Evolutionary conservation across 495 filamentous ascomycete species (phyloP).

Genomic region (Xylaria acuta): DNA sequence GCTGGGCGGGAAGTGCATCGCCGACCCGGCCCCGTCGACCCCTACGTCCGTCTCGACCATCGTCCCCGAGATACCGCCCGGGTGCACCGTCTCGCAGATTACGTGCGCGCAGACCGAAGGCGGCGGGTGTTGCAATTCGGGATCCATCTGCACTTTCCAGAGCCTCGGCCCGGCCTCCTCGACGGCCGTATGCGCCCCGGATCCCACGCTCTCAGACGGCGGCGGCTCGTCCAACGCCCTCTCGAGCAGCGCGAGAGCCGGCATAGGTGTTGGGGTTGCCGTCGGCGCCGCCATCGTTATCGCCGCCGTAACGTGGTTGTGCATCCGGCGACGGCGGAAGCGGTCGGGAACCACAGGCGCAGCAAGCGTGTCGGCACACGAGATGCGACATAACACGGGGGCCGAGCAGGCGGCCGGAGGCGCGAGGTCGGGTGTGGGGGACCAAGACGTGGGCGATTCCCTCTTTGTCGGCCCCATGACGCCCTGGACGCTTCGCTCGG

Average conservation of each 20-base stretch:
- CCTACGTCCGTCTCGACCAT: slow-evolving; percentile 23
- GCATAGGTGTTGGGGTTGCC: slow-evolving; percentile 53
- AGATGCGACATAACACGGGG: slow-evolving; percentile 22
- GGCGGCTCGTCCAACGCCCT: slow-evolving; percentile 32
- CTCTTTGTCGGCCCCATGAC: slow-evolving; percentile 8
- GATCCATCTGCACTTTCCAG: slow-evolving; percentile 66
- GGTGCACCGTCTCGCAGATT: slow-evolving; percentile 77
- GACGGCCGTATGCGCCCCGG: slow-evolving; percentile 34
- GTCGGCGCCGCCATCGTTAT: slow-evolving; percentile 46
- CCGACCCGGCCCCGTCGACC: slow-evolving; percentile 32
- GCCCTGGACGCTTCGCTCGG: slow-evolving; percentile 1
- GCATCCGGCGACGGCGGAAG: slow-evolving; percentile 39
- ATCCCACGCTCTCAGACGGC: slow-evolving; percentile 24
- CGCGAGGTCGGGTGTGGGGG: slow-evolving; percentile 14
- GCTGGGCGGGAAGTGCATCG: slow-evolving; percentile 33
- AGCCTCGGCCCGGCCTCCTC: slow-evolving; percentile 56
- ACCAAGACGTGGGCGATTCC: not conserved
- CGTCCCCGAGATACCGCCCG: slow-evolving; percentile 42
- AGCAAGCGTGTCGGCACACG: slow-evolving; percentile 1
- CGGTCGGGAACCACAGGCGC: slow-evolving; percentile 12
- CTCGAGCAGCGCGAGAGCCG: slow-evolving; percentile 49
- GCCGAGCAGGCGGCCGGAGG: slow-evolving; percentile 12
- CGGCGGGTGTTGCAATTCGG: slow-evolving; percentile 76
- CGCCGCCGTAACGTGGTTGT: slow-evolving; percentile 45
- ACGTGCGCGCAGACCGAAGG: slow-evolving; percentile 69